Evolutionary conservation across 331 rosid species (phyloP).

Genomic region (Erythrophleum ivorense): DNA sequence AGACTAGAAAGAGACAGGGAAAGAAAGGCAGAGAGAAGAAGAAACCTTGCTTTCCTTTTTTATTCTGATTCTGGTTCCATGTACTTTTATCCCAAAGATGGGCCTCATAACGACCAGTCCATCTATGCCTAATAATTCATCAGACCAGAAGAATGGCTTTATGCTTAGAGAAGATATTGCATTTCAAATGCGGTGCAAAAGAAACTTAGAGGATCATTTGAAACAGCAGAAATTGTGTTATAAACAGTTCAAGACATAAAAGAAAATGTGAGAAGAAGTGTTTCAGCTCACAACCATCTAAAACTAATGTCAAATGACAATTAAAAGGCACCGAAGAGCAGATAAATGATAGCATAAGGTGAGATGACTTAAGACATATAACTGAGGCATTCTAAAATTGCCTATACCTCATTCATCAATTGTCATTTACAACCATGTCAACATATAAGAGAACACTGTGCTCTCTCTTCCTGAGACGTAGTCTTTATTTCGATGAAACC

Average conservation of each 20-base stretch:
- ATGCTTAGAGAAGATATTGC: neutral
- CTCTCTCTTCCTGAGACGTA: neutral
- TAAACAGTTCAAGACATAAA: neutral
- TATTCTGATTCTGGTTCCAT: constrained; percentile 84
- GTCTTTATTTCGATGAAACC: neutral
- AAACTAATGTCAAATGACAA: neutral
- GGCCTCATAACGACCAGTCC: constrained; percentile 88
- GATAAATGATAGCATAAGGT: neutral
- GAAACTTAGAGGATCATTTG: neutral
- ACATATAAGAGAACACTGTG: neutral
- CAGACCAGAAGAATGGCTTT: constrained; percentile 20
- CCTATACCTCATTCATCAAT: neutral
- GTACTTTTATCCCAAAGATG: constrained; percentile 88
- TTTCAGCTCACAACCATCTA: neutral
- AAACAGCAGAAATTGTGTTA: neutral
- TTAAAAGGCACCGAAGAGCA: neutral
- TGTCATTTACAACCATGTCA: constrained; percentile 6
- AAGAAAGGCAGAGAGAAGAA: constrained; percentile 9
- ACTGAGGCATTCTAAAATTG: neutral
- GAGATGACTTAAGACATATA: neutral
- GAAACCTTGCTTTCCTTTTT: constrained; percentile 83
- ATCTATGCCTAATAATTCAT: constrained; percentile 70
- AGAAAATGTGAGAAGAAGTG: neutral
- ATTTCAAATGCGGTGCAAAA: constrained; percentile 3
- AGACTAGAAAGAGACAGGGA: neutral